Conservation (phyloP, 23 red algal genomes). For the Gracilaria domingensis region DNA sequence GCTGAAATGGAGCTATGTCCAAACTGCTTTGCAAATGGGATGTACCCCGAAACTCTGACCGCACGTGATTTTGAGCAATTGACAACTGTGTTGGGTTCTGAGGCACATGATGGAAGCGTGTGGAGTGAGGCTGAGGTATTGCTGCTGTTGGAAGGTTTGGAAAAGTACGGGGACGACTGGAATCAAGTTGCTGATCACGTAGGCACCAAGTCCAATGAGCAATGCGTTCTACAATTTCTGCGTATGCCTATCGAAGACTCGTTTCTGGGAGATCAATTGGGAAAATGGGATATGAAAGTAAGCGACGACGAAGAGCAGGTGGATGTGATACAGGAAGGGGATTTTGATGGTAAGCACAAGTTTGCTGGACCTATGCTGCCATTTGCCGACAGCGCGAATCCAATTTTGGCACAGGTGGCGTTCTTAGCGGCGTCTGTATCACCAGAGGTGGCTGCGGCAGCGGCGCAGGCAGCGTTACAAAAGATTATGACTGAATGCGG, state of each 20-base stretch:
- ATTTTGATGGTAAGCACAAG: constrained; percentile 34
- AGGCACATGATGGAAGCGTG: constrained; percentile 62
- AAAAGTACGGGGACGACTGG: constrained; percentile 95
- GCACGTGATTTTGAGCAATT: constrained; percentile 90
- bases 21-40: constrained; percentile 81
- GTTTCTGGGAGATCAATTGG: constrained; percentile 88
- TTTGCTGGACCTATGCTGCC: constrained; percentile 68
- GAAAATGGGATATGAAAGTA: constrained; percentile 54
- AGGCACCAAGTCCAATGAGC: constrained; percentile 84
- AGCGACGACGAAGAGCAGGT: constrained; percentile 36
- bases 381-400: constrained; percentile 88
- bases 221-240: constrained; percentile 95
- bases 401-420: constrained; percentile 90
- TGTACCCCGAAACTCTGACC: constrained; percentile 77
- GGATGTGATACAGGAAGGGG: constrained; percentile 44
- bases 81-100: constrained; percentile 68
- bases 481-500: constrained; percentile 54
- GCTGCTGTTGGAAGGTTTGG: constrained; percentile 90
- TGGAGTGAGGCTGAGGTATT: constrained; percentile 95
- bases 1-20: constrained; percentile 96
- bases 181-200: constrained; percentile 96
- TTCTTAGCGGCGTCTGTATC: constrained; percentile 89
- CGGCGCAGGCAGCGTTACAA: constrained; percentile 82
- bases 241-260: constrained; percentile 95
- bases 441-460: constrained; percentile 92